Evolutionary conservation across 2,329 filamentous ascomycete species (phyloP), one percentile per base, ranked within the genome.

Genomic region (Colletotrichum abscissum): DNA sequence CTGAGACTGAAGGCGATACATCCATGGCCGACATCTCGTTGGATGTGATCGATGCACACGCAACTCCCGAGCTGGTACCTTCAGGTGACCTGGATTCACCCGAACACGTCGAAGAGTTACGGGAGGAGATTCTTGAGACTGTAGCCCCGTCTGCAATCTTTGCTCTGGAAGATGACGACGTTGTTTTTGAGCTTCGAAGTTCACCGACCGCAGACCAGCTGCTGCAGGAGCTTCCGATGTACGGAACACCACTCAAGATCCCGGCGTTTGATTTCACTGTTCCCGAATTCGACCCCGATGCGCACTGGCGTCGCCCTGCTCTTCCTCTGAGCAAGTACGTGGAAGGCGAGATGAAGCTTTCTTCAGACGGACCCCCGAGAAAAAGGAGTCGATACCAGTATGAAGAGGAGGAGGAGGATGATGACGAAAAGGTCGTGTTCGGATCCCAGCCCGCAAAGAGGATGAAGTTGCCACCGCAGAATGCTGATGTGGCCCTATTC

Each of bases 301-400:
- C 91, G 24, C 86, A 86, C 46, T 96, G 94, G 94, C 92, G 90
- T 79, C 90, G 91, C 5, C 91, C 93, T n/a, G 92, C 95, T 54
- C 85, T 97, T 19, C 93, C 95, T 2, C 88, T 98, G 3, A 98
- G 94, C 78, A 98, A 95, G 80, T 98, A 93, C 80, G 92, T 95
- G 0, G 92, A 94, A 72, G 94, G 94, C 9, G 93, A 94, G 76
- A 92, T 98, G 81, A 90, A 92, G 30, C 88, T 97, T 22, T 88
- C 88, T 14, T 85, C 89, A 4, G 88, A 89, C 54, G 89, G 90
- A 2, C 93, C 93, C 9, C 91, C 92, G 0, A 88, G 87, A 64
- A 98, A 95, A 82, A 91, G 91, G 69, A 95, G 94, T 77, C 91
- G 96, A n/a, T 98, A 93, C 78, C 89, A 93, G 68, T 97, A 97